Base-by-base conservation (phyloP, 805 yeast species). In the Metschnikowia drakensbergensis region DNA sequence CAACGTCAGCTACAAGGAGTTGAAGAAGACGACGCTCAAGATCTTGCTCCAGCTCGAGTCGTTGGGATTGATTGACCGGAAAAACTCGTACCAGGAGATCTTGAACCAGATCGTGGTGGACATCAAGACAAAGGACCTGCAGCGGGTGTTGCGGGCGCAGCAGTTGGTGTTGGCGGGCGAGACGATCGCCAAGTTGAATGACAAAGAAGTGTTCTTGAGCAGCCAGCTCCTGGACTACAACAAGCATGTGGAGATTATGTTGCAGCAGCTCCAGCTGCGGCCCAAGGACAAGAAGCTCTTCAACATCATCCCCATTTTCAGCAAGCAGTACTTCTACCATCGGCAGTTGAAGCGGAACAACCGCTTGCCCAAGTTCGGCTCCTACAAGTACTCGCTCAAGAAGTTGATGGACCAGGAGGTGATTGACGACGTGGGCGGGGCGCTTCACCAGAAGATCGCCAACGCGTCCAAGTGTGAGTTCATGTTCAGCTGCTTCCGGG, bases 91-190 rank as follows among this genome's bases (percentile, higher is more conserved):
- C 64, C 98, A 94, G 62, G 82, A 79, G 23, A 61, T 94, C 10
- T 67, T 94, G 50, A 89, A 90, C 59, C 88, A 87, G 53, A 84
- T 94, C 52, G 96, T 97, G 0, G 68, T 76, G 46, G 97, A 92
- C 54, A 88, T 94, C 54, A 71, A 67, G 55, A 74, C 77, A 5
- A 72, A 76, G 55, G 75, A 72, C 53, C 61, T 68, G 8, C 79
- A 74, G 52, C 64, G 80, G 51, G 61, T 63, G 33, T 63, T 66
- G 34, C 59, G 81, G 8, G 68, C 69, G 25, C 60, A 66, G 13
- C 80, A 78, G 52, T 58, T 75, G 32, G 64, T 59, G 10, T 64
- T 73, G 7, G 75, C 80, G 8, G 52, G 65, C 27, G 71, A 67
- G 9, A 74, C 82, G 0, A 59, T 72, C 40, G 59, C 66, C 6